Base-by-base conservation (phyloP, 2,329 filamentous ascomycete genomes). In the Xylaria polymorpha region DNA sequence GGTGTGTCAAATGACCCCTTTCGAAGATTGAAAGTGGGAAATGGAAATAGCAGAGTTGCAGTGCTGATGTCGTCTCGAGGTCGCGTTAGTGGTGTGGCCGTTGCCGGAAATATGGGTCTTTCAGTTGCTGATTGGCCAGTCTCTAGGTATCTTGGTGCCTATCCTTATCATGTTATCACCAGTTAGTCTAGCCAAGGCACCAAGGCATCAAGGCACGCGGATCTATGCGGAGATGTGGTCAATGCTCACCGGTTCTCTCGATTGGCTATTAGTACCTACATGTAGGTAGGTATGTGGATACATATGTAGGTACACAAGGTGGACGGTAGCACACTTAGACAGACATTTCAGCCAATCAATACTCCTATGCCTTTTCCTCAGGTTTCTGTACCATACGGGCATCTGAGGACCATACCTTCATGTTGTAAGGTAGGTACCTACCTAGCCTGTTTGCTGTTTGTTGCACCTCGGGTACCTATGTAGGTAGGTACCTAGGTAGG, bases 41-140 rank as follows among this genome's bases (percentile, higher is more conserved):
- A 61, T 65, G 43, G 55, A 66, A 64, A 51, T 67, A 61, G 51
- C n/a, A 63, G 57, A 61, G 68, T 61, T 69, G 65, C 66, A 67
- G 58, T 67, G 66, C 66, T 71, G 71, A 72, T 64, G 74, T 74
- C 64, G 73, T 73, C 56, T 67, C 68, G 65, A 70, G 64, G 73
- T 74, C 70, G 74, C 73, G 73, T 70, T 71, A 58, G 68, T 68
- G 70, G 69, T 69, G 71, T 68, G 68, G 67, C 63, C 60, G 43
- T 59, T 22, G 35, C 32, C 48, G 61, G 55, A 70, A 64, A 68
- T 59, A 50, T 50, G 68, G 70, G n/a, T 22, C 4, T 29, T 3
- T 1, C 1, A 20, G 18, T 44, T 32, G 10, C 43, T 67, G 37
- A 68, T 72, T 71, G 68, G 68, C 32, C 43, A 29, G 12, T 46